Conservation (phyloP, 805 yeast genomes). For the Saccharomycodes ludwigii region DNA sequence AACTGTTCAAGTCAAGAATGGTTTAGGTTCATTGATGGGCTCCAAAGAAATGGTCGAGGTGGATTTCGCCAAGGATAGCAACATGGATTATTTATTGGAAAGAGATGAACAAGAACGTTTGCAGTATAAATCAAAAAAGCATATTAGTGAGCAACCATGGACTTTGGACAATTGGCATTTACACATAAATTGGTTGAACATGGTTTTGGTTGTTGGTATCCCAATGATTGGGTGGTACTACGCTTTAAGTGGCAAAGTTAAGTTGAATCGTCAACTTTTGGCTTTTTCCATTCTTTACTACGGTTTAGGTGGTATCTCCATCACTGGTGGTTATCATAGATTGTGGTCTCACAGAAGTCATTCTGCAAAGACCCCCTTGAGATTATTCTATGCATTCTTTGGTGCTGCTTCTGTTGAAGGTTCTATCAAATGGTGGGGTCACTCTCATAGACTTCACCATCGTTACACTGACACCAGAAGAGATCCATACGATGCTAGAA, state of each 20-base stretch:
- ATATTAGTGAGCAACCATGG: constrained; percentile 73
- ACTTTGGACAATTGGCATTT: constrained; percentile 57
- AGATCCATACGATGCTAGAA: constrained; percentile 80
- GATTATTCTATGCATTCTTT: constrained; percentile 56
- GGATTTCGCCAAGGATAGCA: constrained; percentile 32
- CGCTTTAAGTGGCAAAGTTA: constrained; percentile 29
- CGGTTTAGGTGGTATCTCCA: constrained; percentile 53
- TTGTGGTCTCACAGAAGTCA: constrained; percentile 69
- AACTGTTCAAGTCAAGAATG: constrained; percentile 62
- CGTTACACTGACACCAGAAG: constrained; percentile 73
- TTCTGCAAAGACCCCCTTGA: constrained; percentile 46
- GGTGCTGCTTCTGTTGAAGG: constrained; percentile 82
- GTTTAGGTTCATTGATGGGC: constrained; percentile 74
- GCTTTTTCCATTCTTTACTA: constrained; percentile 40
- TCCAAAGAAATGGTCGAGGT: constrained; percentile 59
- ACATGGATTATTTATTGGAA: constrained; percentile 33
- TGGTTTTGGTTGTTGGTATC: constrained; percentile 47
- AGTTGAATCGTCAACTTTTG: constrained; percentile 37
- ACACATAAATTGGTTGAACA: constrained; percentile 71
- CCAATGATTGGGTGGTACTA: constrained; percentile 43
- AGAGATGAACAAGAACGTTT: constrained; percentile 31
- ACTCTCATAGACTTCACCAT: constrained; percentile 76
- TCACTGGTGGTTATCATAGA: constrained; percentile 80
- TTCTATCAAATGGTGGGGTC: constrained; percentile 84
- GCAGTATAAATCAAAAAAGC: constrained; percentile 30